Conservation (phyloP, 2,329 filamentous ascomycete genomes). For the Aspergillus chevalieri region DNA sequence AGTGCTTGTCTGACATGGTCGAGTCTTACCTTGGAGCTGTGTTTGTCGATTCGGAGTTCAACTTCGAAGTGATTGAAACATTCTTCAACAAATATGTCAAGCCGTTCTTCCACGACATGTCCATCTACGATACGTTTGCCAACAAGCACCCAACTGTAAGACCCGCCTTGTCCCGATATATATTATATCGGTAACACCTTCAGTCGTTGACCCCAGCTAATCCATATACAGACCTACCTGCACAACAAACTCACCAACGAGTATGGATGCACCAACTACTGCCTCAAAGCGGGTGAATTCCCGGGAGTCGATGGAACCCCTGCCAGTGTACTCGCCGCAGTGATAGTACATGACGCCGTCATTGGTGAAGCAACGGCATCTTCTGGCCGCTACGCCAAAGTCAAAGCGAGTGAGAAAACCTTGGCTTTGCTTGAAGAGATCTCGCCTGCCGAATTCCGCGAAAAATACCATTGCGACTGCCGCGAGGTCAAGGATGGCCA, state of each 20-base stretch:
- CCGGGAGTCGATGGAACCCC: constrained; percentile 40
- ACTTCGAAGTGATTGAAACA: constrained; percentile 63
- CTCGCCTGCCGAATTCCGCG: constrained; percentile 53
- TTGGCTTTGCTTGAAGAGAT: constrained; percentile 44
- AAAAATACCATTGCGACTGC: constrained; percentile 61
- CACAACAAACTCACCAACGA: constrained; percentile 57
- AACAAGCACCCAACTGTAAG: constrained; percentile 70
- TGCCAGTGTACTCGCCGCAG: constrained; percentile 57
- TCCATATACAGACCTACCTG: constrained; percentile 54
- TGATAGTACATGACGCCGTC: constrained; percentile 69
- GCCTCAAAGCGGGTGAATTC: constrained; percentile 42
- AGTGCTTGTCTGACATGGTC: constrained; percentile 73
- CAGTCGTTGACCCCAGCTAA: constrained; percentile 1
- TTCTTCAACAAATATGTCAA: constrained; percentile 74
- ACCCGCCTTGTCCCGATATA: neutral
- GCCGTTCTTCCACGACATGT: constrained; percentile 79
- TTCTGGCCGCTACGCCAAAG: constrained; percentile 67
- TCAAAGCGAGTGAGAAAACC: constrained; percentile 43
- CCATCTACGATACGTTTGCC: constrained; percentile 78
- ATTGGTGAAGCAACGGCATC: constrained; percentile 56
- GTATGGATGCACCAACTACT: constrained; percentile 60
- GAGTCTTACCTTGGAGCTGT: constrained; percentile 86
- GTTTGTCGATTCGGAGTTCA: constrained; percentile 81
- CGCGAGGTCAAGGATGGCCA: constrained; percentile 8
- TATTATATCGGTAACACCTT: neutral